Percentiles rank a stretch among this genome's conserved stretches.
Conservation (phyloP, 495 filamentous ascomycete species). For the Tuber microsphaerosporum region DNA sequence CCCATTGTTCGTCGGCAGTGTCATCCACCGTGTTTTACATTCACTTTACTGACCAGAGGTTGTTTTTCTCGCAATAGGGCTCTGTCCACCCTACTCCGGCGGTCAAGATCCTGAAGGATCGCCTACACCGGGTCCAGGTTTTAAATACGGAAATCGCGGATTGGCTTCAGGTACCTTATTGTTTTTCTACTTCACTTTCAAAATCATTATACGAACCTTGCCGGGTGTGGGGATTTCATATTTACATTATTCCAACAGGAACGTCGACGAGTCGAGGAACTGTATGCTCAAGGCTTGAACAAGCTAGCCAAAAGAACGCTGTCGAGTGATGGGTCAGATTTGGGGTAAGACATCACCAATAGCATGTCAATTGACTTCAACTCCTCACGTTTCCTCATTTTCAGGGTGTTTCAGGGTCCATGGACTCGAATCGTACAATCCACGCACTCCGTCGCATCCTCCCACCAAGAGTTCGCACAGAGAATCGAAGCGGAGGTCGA, state of each 20-base stretch:
- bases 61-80: conserved; percentile 51
- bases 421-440: conserved; percentile 86
- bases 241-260: conserved; percentile 54
- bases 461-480: conserved; percentile 73
- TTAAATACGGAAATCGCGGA: conserved; percentile 90
- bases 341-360: conserved; percentile 60
- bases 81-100: conserved; percentile 79
- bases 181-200: conserved; percentile 13
- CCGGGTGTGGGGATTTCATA: conserved; percentile 7
- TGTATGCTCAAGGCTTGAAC: conserved; percentile 74
- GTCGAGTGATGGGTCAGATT: conserved; percentile 64
- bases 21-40: conserved; percentile 10
- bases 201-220: conserved; percentile 26
- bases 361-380: conserved; percentile 17
- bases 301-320: conserved; percentile 67
- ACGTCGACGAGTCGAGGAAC: conserved; percentile 83
- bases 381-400: conserved; percentile 28
- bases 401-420: conserved; percentile 79
- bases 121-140: conserved; percentile 75
- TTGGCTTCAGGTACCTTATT: conserved; percentile 76
- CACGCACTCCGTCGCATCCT: conserved; percentile 69
- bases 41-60: conserved; percentile 31
- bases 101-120: conserved; percentile 74
- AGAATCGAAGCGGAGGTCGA: conserved; percentile 91
- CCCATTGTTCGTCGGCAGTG: conserved; percentile 13